Evolutionary conservation across 2,329 filamentous ascomycete genomes (phyloP).

Genomic region (Sporothrix inflata): DNA sequence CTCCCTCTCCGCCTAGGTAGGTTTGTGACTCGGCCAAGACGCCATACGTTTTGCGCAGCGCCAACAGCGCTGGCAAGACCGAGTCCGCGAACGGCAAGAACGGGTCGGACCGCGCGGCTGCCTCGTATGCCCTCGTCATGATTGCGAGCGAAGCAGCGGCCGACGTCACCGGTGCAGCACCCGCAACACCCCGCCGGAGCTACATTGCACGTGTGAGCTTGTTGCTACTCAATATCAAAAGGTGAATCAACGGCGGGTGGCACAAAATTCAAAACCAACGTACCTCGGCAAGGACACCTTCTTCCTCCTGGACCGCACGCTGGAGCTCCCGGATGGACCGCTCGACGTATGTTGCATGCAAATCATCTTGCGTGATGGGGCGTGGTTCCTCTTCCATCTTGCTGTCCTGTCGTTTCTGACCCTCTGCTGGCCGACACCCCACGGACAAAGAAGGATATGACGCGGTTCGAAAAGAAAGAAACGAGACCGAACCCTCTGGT

Average conservation of each 20-base stretch:
- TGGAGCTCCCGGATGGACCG: slow-evolving; percentile 70
- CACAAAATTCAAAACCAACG: slow-evolving; percentile 10
- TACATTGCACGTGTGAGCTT: slow-evolving; percentile 27
- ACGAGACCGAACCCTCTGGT: background rate
- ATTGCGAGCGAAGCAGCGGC: slow-evolving; percentile 47
- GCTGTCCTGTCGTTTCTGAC: background rate
- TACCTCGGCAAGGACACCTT: slow-evolving; percentile 54
- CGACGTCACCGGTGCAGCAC: slow-evolving; percentile 30
- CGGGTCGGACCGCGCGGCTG: slow-evolving; percentile 63
- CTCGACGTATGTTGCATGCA: slow-evolving; percentile 61
- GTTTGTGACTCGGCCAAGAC: slow-evolving; percentile 66
- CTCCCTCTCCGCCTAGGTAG: slow-evolving; percentile 54
- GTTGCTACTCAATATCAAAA: background rate
- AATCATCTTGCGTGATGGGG: slow-evolving; percentile 41
- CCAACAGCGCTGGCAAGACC: slow-evolving; percentile 70
- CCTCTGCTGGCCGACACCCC: background rate
- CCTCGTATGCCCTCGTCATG: slow-evolving; percentile 68
- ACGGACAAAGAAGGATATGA: slow-evolving; percentile 3
- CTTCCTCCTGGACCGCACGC: slow-evolving; percentile 57
- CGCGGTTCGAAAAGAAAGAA: background rate
- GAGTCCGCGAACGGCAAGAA: slow-evolving; percentile 70
- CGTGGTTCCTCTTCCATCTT: slow-evolving; percentile 39
- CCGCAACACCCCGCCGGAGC: slow-evolving; percentile 32
- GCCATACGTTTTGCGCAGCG: slow-evolving; percentile 67
- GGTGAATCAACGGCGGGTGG: background rate